These are phyloP conservation scores for Aspergillus pseudonomiae DNA, from an alignment of 2,329 filamentous ascomycete species.

Conservation along the genomic window DNA sequence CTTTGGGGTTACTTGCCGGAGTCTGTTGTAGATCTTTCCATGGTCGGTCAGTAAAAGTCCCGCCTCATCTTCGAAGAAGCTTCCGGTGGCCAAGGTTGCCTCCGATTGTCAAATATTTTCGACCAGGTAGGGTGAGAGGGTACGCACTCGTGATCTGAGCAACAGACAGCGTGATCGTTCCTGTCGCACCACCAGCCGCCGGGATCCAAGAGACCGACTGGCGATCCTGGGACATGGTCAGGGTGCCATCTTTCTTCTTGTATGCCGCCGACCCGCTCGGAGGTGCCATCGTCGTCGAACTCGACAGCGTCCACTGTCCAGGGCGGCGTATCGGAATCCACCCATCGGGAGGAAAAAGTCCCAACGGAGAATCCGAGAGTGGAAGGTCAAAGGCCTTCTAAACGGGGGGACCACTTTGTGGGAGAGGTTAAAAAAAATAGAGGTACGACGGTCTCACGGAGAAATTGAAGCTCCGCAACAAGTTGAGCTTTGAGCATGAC, in stretches of 20 bases:
- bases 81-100: background rate
- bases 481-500: background rate
- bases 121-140: constrained; percentile 6
- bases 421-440: background rate
- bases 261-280: constrained; percentile 73
- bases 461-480: constrained; percentile 5
- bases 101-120: background rate
- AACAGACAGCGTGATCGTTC: constrained; percentile 70
- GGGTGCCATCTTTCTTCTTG: constrained; percentile 92
- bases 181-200: constrained; percentile 61
- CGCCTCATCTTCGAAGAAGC: background rate
- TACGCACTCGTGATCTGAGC: constrained; percentile 78
- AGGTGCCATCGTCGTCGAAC: constrained; percentile 43
- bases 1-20: constrained; percentile 81
- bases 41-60: constrained; percentile 4
- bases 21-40: constrained; percentile 86
- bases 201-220: constrained; percentile 81
- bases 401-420: background rate
- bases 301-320: constrained; percentile 43
- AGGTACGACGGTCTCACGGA: background rate
- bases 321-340: constrained; percentile 34
- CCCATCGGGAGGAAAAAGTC: constrained; percentile 37
- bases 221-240: constrained; percentile 74
- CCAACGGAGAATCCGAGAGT: constrained; percentile 21
- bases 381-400: constrained; percentile 21